Evolutionary conservation across 495 filamentous ascomycete species (phyloP).

Genomic region (Immersiella caudata): DNA sequence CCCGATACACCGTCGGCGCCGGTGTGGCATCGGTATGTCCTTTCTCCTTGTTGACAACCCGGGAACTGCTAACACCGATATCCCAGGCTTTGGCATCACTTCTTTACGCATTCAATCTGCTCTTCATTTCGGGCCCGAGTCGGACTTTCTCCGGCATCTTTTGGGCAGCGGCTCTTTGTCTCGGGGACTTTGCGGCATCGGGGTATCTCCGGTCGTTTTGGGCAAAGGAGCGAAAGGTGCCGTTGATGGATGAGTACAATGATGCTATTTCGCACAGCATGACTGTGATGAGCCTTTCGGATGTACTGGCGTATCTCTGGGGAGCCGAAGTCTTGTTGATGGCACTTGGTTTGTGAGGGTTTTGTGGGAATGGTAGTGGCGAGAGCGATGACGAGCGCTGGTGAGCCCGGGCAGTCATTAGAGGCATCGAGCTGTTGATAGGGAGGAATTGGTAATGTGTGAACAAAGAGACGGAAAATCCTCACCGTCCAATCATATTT

Average conservation of each 20-base stretch:
- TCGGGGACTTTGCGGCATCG: slow-evolving; percentile 7
- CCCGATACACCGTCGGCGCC: slow-evolving; percentile 30
- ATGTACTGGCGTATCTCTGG: slow-evolving; percentile 25
- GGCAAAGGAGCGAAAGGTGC: slow-evolving; percentile 29
- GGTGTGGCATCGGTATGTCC: slow-evolving; percentile 22
- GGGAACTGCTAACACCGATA: too few relatives aligned
- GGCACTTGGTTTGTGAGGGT: slow-evolving; percentile 17
- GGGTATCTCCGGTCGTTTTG: slow-evolving; percentile 31
- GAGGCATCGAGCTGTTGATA: too few relatives aligned
- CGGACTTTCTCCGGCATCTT: slow-evolving; percentile 14
- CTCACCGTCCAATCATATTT: too few relatives aligned
- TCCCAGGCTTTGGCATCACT: slow-evolving; percentile 28
- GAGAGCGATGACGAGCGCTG: neutral
- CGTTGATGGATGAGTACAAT: slow-evolving; percentile 33
- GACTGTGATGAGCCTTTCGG: slow-evolving; percentile 20
- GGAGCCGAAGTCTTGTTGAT: slow-evolving; percentile 20
- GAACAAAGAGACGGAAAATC: too few relatives aligned
- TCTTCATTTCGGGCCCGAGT: slow-evolving; percentile 12
- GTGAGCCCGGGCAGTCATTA: too few relatives aligned
- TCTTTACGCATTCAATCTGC: slow-evolving; percentile 13
- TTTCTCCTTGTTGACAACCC: neutral
- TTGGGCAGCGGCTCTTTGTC: slow-evolving; percentile 19
- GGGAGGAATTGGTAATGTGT: too few relatives aligned
- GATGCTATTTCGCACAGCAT: slow-evolving; percentile 27
- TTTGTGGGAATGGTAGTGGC: neutral